phyloP scores from a whole-genome alignment of 1,284 basidiomycete species.

The Papiliotrema laurentii region DNA sequence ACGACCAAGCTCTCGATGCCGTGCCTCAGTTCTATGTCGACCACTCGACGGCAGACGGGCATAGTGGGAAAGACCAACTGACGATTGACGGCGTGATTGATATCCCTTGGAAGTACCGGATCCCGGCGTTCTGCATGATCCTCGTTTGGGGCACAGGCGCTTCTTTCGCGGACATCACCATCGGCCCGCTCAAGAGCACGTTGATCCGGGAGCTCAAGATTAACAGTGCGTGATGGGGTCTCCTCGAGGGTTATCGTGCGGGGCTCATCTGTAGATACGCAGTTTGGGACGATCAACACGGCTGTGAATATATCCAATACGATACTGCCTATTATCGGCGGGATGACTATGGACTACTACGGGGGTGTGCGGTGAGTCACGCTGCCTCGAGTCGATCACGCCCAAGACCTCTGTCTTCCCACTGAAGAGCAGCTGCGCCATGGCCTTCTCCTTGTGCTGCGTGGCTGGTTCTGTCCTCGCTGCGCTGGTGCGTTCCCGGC shows the following conservation, averaged over 20 bases:
- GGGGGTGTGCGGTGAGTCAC: conserved; percentile 31
- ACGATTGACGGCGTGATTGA: too few species aligned
- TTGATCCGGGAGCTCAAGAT: conserved; percentile 38
- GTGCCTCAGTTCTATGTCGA: too few species aligned
- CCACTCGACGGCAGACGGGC: too few species aligned
- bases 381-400: too few species aligned
- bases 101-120: too few species aligned
- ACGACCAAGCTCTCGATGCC: too few species aligned
- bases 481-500: conserved; percentile 24
- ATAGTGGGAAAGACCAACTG: too few species aligned
- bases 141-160: conserved; percentile 38
- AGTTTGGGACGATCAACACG: conserved; percentile 46
- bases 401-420: too few species aligned
- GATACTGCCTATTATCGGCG: conserved; percentile 49
- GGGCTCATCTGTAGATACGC: conserved; percentile 24
- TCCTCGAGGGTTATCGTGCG: too few species aligned
- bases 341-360: conserved; percentile 49
- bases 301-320: conserved; percentile 47
- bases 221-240: conserved; percentile 17
- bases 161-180: conserved; percentile 25
- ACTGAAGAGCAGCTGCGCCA: conserved; percentile 17
- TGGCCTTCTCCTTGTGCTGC: conserved; percentile 36
- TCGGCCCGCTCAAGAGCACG: conserved; percentile 45
- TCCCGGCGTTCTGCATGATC: conserved; percentile 32
- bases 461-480: conserved; percentile 40